Evolutionary conservation across 78 protist genomes (phyloP), one percentile per base, ranked within the genome.

Genomic region (Planoprotostelium fungivorum): DNA sequence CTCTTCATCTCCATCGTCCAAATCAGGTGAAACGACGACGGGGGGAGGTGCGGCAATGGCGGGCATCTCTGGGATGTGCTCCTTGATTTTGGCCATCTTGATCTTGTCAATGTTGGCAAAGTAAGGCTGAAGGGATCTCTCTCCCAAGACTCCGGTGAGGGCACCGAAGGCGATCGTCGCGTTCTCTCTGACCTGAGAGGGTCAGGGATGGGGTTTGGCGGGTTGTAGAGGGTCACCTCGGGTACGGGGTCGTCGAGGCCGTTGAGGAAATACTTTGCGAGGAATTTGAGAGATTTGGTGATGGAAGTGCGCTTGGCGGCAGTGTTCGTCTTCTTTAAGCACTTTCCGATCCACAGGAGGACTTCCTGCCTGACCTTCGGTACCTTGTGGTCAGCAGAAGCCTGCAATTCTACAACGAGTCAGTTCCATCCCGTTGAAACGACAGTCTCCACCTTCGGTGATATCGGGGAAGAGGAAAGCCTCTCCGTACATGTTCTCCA

Each of bases 51-150:
- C 87, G 16, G 90, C 91, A 31, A 88, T 38, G 29, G 83, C 1
- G 5, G 63, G 38, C 28, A 87, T 88, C 0, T 83, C 87, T 1
- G 94, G 92, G 88, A 92, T 92, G 37, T 36, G 84, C 38, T 92
- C 94, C 37, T 86, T 92, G 37, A 92, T 37, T 36, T 92, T 92
- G 51, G 87, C 88, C 38, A 90, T 83, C 85, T 92, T 92, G 91
- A 92, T 92, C 63, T 91, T 88, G 37, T 92, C 94, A 0, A 92
- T 1, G 63, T 92, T 91, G 36, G 86, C 63, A 5, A 89, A 83
- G 83, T 92, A 92, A 0, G 94, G 94, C 23, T 88, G 89, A 90
- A 92, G 89, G 25, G 91, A 88, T 84, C 94, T 84, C 38, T 92
- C 94, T 87, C 94, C 94, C 87, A 92, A 84, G 0, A 92, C 85